Evolutionary conservation across 495 filamentous ascomycete species (phyloP).

Genomic region (Tuber umbilicatum): DNA sequence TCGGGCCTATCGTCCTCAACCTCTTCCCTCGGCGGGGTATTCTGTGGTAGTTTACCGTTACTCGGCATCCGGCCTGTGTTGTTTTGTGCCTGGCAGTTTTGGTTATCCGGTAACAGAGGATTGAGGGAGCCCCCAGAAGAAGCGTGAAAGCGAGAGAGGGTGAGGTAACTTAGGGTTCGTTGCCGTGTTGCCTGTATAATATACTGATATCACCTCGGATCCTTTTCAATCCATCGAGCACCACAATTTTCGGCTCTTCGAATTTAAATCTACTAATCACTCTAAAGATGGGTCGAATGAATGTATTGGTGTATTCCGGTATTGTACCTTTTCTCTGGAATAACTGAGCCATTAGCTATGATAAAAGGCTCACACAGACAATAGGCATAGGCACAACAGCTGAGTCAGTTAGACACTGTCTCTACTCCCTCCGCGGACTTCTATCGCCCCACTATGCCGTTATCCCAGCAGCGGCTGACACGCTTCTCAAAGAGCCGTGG

Average conservation of each 20-base stretch:
- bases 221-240: background rate
- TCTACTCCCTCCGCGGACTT: constrained; percentile 79
- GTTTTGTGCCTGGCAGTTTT: constrained; percentile 37
- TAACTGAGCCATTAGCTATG: background rate
- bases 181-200: background rate
- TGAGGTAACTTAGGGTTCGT: background rate
- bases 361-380: constrained; percentile 22
- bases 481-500: constrained; percentile 89
- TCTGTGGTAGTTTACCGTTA: constrained; percentile 29
- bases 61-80: constrained; percentile 41
- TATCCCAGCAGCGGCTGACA: constrained; percentile 68
- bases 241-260: background rate
- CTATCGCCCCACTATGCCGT: constrained; percentile 93
- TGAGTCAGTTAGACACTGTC: constrained; percentile 81
- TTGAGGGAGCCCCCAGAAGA: background rate
- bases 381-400: constrained; percentile 76
- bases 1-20: constrained; percentile 78
- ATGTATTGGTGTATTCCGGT: constrained; percentile 85
- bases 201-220: background rate
- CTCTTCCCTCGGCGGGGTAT: constrained; percentile 34
- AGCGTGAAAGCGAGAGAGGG: background rate
- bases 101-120: constrained; percentile 37
- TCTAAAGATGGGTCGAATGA: constrained; percentile 53
- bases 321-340: constrained; percentile 27
- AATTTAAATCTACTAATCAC: background rate